Percentiles rank a stretch among this genome's conserved stretches.
phyloP scores from a whole-genome alignment of 768 basidiomycete genomes.

The Naematelia aurantialba region DNA sequence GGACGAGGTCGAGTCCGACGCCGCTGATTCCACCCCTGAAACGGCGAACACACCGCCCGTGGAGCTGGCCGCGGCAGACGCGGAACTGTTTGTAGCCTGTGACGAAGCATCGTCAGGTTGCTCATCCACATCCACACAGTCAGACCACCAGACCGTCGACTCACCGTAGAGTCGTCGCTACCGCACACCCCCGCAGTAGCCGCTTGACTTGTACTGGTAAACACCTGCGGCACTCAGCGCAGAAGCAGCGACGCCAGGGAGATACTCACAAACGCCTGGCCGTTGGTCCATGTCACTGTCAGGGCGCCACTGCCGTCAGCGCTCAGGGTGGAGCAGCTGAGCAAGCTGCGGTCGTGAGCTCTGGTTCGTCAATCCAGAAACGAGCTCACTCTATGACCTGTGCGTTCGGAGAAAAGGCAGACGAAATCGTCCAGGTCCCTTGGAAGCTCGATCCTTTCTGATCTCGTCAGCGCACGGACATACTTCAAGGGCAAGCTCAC shows the following conservation, averaged over 20 bases:
- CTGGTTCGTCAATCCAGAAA: background rate
- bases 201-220: background rate
- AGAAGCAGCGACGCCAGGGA: no score
- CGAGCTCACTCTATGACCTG: conserved; percentile 35
- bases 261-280: conserved; percentile 31
- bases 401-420: conserved; percentile 16
- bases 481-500: conserved; percentile 14
- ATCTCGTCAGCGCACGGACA: conserved; percentile 4
- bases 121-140: no score
- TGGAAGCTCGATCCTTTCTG: conserved; percentile 27
- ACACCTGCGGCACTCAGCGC: conserved; percentile 2
- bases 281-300: conserved; percentile 26
- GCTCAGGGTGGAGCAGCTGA: conserved; percentile 20
- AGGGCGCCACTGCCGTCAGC: conserved; percentile 18
- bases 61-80: background rate
- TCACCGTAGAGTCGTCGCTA: background rate
- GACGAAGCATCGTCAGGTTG: no score
- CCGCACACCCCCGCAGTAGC: background rate
- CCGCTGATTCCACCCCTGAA: no score
- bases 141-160: background rate
- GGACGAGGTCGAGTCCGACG: no score
- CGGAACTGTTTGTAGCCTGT: no score
- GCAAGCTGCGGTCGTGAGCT: conserved; percentile 18
- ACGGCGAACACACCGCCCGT: no score
- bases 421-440: conserved; percentile 23